phyloP scores from a whole-genome alignment of 257 asterid genomes.

The Apocynum venetum region DNA sequence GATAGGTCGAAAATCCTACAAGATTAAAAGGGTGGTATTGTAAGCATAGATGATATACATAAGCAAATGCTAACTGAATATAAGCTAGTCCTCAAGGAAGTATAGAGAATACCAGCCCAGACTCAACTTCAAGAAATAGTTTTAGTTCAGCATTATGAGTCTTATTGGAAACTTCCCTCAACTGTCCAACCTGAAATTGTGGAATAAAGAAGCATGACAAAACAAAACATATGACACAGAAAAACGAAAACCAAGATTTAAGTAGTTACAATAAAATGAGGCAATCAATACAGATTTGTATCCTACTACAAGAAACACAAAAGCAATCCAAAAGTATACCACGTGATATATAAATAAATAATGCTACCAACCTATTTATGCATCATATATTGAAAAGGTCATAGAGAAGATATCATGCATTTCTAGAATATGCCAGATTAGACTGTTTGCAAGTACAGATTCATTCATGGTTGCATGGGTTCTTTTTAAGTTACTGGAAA shows the following conservation, averaged over 20 bases:
- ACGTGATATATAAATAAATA: not conserved
- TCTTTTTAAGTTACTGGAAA: not conserved
- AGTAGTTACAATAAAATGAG: not conserved
- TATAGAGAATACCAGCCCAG: slow-evolving; percentile 54
- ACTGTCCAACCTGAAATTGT: slow-evolving; percentile 72
- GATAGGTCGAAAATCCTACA: slow-evolving; percentile 58
- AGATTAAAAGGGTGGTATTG: slow-evolving; percentile 9
- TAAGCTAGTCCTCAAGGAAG: slow-evolving; percentile 9
- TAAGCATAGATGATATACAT: not conserved
- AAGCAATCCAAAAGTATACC: not conserved
- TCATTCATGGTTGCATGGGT: too few species aligned
- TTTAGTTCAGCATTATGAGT: slow-evolving; percentile 79
- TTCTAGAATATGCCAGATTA: too few species aligned
- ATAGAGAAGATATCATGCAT: too few species aligned
- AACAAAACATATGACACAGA: not conserved
- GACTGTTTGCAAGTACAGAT: too few species aligned
- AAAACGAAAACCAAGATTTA: not conserved
- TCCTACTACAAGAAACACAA: not conserved
- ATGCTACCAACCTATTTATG: not conserved
- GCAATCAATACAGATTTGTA: not conserved
- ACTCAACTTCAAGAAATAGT: slow-evolving; percentile 75
- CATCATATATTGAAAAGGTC: not conserved
- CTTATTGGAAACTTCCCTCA: slow-evolving; percentile 82
- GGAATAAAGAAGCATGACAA: not conserved
- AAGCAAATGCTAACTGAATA: not conserved